Base-by-base conservation (phyloP, 2,329 filamentous ascomycete genomes). In the Fusarium buxicola region DNA sequence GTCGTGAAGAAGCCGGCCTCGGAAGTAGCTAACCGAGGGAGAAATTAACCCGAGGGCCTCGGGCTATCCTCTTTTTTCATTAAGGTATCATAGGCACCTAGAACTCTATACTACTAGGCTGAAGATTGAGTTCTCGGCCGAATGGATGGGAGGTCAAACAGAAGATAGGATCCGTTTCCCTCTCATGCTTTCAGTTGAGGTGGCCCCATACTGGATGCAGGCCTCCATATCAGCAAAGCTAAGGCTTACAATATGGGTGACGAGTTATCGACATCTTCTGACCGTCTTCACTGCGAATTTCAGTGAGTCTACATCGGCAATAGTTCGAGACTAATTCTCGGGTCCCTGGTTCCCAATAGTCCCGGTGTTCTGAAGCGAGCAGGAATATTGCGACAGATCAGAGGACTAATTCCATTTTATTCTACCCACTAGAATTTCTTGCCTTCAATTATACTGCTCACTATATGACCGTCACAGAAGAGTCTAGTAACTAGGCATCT, bases 341-440 rank as follows among this genome's bases (percentile, higher is more conserved):
- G 68, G 10, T 70, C 68, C 1, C 1, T 70, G 12, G 68, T 68
- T 2, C 68, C 68, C 13, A 69, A 70, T n/a, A 70, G 68, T 25
- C 31, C 61, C 1, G 54, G 36, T 0, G 67, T 52, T 10, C 9
- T 70, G 3, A 63, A 58, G 25, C 44, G 54, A n/a, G 56, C 53
- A 0, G 35, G 58, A 0, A 7, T 69, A 2, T 13, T 45, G 7
- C 31, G 52, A 2, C 52, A 43, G 1, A 24, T 60, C 3, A 58
- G 46, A 3, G 52, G 50, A 3, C 10, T 41, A 0, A 13, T 70
- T 1, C 65, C 68, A 3, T 45, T 43, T 28, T 67, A 0, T 47
- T 53, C 0, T 38, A 65, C 2, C 51, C 63, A 1, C 35, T 51
- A 0, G 68, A 70, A 5, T 34, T 58, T 0, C 54, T 70, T 0